Percentiles rank a stretch among this genome's conserved stretches.
These are phyloP conservation scores for Tylopilus sp. DNA, from an alignment of 1,284 basidiomycete genomes.

Conservation along the genomic window DNA sequence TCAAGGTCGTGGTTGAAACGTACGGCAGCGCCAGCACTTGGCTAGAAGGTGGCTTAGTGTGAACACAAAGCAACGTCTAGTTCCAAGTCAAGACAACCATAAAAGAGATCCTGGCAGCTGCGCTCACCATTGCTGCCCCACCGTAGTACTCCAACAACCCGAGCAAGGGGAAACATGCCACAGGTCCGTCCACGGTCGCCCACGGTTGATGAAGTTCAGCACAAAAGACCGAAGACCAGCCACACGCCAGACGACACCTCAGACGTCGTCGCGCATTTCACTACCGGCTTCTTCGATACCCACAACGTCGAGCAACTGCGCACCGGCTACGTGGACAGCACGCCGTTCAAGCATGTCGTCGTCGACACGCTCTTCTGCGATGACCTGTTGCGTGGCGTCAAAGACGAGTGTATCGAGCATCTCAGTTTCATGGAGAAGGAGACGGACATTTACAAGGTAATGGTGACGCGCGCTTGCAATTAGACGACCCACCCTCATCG, in stretches of 20 bases:
- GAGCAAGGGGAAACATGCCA: slow-evolving; percentile 18
- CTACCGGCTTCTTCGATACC: slow-evolving; percentile 50
- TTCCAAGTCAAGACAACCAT: neutral
- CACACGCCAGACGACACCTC: slow-evolving; percentile 9
- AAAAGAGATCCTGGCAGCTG: neutral
- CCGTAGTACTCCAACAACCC: neutral
- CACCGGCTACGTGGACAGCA: slow-evolving; percentile 51
- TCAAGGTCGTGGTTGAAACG: no score
- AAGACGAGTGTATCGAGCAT: slow-evolving; percentile 77
- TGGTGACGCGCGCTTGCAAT: slow-evolving; percentile 11
- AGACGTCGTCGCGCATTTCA: slow-evolving; percentile 14
- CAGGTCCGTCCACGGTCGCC: slow-evolving; percentile 30
- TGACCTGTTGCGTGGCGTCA: slow-evolving; percentile 70
- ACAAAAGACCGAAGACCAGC: slow-evolving; percentile 25
- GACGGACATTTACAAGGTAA: slow-evolving; percentile 98
- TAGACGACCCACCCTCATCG: neutral
- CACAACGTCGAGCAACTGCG: slow-evolving; percentile 52
- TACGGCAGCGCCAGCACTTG: no score
- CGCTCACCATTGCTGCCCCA: neutral
- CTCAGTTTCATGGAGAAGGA: slow-evolving; percentile 95
- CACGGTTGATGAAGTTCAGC: slow-evolving; percentile 12
- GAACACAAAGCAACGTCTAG: neutral
- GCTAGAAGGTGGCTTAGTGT: no score
- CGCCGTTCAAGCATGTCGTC: slow-evolving; percentile 83
- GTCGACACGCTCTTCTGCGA: slow-evolving; percentile 83